Conservation (phyloP, 2,329 filamentous ascomycete species). For the Colletotrichum musicola region DNA sequence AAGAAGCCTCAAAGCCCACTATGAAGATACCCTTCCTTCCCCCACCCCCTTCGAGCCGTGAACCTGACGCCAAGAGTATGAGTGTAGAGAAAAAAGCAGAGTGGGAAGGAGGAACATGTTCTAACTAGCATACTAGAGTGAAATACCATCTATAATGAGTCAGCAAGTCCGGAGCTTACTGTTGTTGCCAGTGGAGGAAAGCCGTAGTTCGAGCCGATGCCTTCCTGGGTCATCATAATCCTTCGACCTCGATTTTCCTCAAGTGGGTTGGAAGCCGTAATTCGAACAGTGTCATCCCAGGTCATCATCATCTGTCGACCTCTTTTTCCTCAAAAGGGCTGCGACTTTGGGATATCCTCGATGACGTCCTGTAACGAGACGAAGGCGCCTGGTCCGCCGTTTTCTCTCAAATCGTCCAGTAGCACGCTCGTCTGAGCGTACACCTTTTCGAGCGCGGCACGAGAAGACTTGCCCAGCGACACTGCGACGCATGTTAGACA, state of each 20-base stretch:
- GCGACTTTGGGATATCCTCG: constrained; percentile 58
- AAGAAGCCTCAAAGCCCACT: constrained; percentile 27
- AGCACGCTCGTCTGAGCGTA: constrained; percentile 89
- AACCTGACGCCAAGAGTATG: constrained; percentile 37
- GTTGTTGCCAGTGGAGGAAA: background rate
- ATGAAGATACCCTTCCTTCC: constrained; percentile 17
- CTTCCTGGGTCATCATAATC: background rate
- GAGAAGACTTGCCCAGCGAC: constrained; percentile 89
- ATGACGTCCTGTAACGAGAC: constrained; percentile 71
- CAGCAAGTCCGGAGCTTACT: background rate
- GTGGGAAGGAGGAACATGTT: constrained; percentile 12
- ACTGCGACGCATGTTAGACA: constrained; percentile 63
- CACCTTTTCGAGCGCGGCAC: constrained; percentile 85
- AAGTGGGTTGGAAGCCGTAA: constrained; percentile 37
- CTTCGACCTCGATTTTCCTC: background rate
- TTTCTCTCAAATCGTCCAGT: constrained; percentile 83
- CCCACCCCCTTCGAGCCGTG: constrained; percentile 16
- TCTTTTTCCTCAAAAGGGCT: constrained; percentile 36
- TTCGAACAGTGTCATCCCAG: background rate
- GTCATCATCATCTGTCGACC: background rate
- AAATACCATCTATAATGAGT: constrained; percentile 27
- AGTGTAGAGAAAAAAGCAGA: constrained; percentile 18
- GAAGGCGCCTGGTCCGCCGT: constrained; percentile 86
- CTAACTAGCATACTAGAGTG: constrained; percentile 28
- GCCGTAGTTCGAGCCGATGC: background rate